Percentiles rank a stretch among this genome's conserved stretches.
Evolutionary conservation across 2,329 filamentous ascomycete genomes (phyloP).

Genomic region (Blumeria hordei): DNA sequence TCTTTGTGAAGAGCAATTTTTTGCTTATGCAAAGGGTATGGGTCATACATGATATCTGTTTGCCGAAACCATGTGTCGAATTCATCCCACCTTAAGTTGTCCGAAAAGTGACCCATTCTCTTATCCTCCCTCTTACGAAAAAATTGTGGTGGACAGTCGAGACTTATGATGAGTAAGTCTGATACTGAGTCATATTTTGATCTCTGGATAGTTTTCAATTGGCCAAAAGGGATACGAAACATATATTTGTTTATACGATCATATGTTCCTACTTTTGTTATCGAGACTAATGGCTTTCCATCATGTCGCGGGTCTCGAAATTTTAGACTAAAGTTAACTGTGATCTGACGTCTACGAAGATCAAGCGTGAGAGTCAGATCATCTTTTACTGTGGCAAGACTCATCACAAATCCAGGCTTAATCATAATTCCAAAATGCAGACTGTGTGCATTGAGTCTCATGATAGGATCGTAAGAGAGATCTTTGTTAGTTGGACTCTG

Average conservation of each 20-base stretch:
- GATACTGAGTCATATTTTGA: slow-evolving; percentile 13
- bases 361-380: slow-evolving; percentile 18
- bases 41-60: slow-evolving; percentile 31
- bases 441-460: slow-evolving; percentile 20
- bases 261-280: slow-evolving; percentile 3
- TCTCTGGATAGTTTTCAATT: slow-evolving; percentile 22
- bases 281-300: not conserved
- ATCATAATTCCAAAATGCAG: slow-evolving; percentile 39
- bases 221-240: slow-evolving; percentile 17
- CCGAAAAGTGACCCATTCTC: slow-evolving; percentile 18
- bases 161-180: slow-evolving; percentile 22
- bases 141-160: slow-evolving; percentile 21
- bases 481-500: slow-evolving; percentile 14
- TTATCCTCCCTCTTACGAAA: slow-evolving; percentile 14
- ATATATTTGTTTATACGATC: slow-evolving; percentile 13
- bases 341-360: slow-evolving; percentile 17
- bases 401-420: slow-evolving; percentile 29
- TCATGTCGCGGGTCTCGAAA: slow-evolving; percentile 10
- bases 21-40: slow-evolving; percentile 14
- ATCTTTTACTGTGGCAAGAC: slow-evolving; percentile 23
- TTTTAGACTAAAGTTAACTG: slow-evolving; percentile 18
- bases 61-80: slow-evolving; percentile 36
- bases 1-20: slow-evolving; percentile 23
- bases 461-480: slow-evolving; percentile 14
- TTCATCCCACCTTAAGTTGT: slow-evolving; percentile 25